Conservation (phyloP, 2,329 filamentous ascomycete genomes). For the Lachnellula cervina region DNA sequence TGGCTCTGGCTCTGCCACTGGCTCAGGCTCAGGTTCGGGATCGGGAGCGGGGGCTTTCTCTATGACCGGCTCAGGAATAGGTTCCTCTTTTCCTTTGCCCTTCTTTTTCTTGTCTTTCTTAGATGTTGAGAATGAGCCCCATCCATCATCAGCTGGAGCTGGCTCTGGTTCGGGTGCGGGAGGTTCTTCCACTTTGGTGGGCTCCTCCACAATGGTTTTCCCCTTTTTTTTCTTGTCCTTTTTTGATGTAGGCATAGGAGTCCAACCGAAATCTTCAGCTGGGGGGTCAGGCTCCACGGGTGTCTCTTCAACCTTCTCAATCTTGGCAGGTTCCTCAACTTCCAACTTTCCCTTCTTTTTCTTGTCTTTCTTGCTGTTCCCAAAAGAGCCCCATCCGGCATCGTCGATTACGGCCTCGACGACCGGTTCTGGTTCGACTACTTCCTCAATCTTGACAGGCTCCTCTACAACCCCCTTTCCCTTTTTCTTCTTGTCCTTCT, state of each 20-base stretch:
- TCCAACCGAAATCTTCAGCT: conserved; percentile 14
- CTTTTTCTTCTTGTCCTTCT: conserved; percentile 42
- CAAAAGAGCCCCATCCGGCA: conserved; percentile 40
- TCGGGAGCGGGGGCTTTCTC: conserved; percentile 33
- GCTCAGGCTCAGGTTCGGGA: conserved; percentile 36
- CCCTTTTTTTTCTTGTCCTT: conserved; percentile 43
- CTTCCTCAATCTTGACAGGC: background rate
- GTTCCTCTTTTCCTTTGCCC: conserved; percentile 29
- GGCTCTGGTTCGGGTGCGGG: conserved; percentile 32
- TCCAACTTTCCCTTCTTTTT: conserved; percentile 38
- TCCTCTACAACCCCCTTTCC: conserved; percentile 31
- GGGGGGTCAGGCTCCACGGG: conserved; percentile 35
- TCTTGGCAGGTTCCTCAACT: conserved; percentile 17
- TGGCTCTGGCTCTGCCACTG: conserved; percentile 31
- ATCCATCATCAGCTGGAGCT: conserved; percentile 9
- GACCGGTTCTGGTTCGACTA: conserved; percentile 35
- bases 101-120: conserved; percentile 46
- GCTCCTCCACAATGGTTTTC: conserved; percentile 22
- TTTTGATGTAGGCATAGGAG: no score
- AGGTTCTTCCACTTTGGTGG: conserved; percentile 29
- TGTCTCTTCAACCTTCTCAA: conserved; percentile 25
- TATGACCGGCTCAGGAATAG: conserved; percentile 21
- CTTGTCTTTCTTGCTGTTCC: conserved; percentile 44
- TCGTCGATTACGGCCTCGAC: conserved; percentile 36
- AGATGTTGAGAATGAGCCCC: conserved; percentile 33